These are phyloP conservation scores for Curvularia lunata DNA, from an alignment of 2,329 filamentous ascomycete species.

Conservation along the genomic window DNA sequence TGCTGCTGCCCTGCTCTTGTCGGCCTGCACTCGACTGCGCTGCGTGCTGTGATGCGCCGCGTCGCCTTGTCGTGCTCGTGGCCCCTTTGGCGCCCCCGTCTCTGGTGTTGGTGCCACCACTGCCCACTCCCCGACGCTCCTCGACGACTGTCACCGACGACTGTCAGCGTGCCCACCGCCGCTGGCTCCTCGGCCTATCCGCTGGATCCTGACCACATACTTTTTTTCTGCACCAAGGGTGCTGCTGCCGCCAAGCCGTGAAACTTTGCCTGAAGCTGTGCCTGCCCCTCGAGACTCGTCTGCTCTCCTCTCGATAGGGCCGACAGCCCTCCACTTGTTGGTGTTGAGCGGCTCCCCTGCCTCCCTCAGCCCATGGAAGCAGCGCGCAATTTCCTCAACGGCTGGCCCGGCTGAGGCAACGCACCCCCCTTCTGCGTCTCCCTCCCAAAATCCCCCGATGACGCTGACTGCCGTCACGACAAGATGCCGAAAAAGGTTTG, in stretches of 20 bases:
- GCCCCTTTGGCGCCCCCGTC: background rate
- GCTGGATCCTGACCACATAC: background rate
- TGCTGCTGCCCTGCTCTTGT: too few relatives aligned
- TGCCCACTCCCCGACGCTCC: constrained; percentile 3
- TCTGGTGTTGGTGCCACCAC: constrained; percentile 7
- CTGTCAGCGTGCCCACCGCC: constrained; percentile 8
- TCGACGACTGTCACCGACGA: constrained; percentile 3
- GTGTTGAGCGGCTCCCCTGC: constrained; percentile 2
- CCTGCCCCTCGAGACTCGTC: background rate
- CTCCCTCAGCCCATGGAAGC: constrained; percentile 1
- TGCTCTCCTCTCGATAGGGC: background rate
- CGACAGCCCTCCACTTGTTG: background rate
- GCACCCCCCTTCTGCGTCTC: background rate
- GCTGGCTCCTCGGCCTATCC: constrained; percentile 8
- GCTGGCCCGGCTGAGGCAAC: constrained; percentile 1
- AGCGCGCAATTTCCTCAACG: constrained; percentile 5
- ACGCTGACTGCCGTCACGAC: background rate
- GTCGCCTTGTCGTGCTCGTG: background rate
- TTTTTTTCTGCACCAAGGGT: constrained; percentile 3
- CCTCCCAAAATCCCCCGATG: background rate
- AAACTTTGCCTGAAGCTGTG: background rate
- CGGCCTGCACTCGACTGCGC: background rate
- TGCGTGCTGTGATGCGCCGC: background rate
- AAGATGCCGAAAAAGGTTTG: background rate
- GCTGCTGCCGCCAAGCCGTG: background rate